Conservation (phyloP, 1,284 basidiomycete genomes). For the Tremellales sp. region DNA sequence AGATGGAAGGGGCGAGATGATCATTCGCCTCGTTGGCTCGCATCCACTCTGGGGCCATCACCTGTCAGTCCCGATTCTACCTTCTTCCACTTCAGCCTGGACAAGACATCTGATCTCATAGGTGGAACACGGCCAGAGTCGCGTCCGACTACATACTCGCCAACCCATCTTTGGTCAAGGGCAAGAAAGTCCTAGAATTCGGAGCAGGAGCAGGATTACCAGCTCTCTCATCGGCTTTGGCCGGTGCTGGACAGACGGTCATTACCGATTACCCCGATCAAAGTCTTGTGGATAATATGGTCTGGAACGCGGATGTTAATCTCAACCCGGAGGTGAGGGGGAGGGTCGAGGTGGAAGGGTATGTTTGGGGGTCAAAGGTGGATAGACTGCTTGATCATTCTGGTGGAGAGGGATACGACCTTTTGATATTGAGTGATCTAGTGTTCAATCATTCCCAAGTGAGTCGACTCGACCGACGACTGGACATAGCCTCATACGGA, state of each 20-base stretch:
- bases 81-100: neutral
- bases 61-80: constrained; percentile 55
- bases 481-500: neutral
- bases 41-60: constrained; percentile 92
- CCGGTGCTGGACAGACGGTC: constrained; percentile 60
- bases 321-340: constrained; percentile 40
- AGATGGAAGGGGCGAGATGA: constrained; percentile 48
- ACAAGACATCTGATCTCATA: too few species aligned
- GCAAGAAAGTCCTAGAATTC: constrained; percentile 69
- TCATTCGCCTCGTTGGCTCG: constrained; percentile 72
- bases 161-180: constrained; percentile 34
- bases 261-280: constrained; percentile 90
- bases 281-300: constrained; percentile 71
- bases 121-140: constrained; percentile 79
- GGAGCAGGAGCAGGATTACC: constrained; percentile 91
- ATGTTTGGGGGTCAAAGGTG: constrained; percentile 79
- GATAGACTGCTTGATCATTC: constrained; percentile 54
- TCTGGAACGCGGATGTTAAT: constrained; percentile 65
- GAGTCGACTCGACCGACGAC: constrained; percentile 1
- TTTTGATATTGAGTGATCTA: constrained; percentile 87
- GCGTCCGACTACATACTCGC: constrained; percentile 69
- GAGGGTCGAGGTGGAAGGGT: constrained; percentile 61
- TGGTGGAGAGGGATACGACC: constrained; percentile 57
- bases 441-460: constrained; percentile 50
- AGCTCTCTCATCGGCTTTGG: constrained; percentile 65